Base-by-base conservation (phyloP, 768 basidiomycete genomes). In the Lactarius evosmus region DNA sequence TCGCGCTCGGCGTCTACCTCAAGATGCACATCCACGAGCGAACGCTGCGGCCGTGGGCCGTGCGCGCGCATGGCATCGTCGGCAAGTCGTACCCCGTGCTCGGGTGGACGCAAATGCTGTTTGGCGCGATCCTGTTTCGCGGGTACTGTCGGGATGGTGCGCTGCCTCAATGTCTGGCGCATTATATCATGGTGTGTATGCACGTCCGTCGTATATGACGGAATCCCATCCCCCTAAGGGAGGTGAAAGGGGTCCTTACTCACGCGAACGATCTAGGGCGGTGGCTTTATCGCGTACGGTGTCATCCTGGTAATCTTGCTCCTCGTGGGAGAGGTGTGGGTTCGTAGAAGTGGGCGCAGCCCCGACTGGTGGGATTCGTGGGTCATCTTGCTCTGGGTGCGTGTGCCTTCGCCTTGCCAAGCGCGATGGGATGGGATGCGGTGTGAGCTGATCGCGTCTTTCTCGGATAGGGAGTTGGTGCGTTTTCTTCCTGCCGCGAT, bases 281-380 rank as follows among this genome's bases (percentile, higher is more conserved):
- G 90, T 61, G 91, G 89, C 0, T 97, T 97, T 72, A 91, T 95
- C 67, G 93, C 85, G 0, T 96, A 97, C 71, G 93, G 85, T 1
- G 79, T 83, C 16, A 84, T 95, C 59, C 85, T 96, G 83, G 83
- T 88, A 4, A 83, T 96, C 53, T 76, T 94, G 68, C 76, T 95
- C 9, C 77, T 90, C 9, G 82, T 85, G 6, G 93, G 94, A 0
- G 89, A 93, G 67, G 79, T 77, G 6, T 96, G 92, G 91, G 76
- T 90, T 9, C 80, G 84, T 60, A 78, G 84, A 34, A 88, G 80
- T 58, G 85, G 86, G 29, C 80, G 82, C 52, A 90, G 88, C 69
- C 89, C 88, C n/a, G 90, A 92, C 70, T 91, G 85, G 82, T 91
- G 87, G 83, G 90, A 93, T 74, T 91, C 90, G 14, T 87, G 86